Conservation (phyloP, 2,329 filamentous ascomycete genomes). For the Emmonsiellopsis sp. region DNA sequence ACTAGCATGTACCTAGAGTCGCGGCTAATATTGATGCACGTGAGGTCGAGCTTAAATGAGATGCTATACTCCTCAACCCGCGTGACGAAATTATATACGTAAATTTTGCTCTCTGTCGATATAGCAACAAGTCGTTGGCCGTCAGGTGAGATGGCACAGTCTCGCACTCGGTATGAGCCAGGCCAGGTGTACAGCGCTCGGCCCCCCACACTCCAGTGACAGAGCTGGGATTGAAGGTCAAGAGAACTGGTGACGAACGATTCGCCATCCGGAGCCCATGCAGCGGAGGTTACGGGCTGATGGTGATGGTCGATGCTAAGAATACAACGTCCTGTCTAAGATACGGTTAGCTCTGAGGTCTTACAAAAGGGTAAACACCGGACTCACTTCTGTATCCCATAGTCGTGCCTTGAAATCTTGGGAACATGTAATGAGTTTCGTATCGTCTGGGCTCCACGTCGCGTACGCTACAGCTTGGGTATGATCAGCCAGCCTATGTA, state of each 20-base stretch:
- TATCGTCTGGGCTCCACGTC: constrained; percentile 87
- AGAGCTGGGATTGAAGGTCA: constrained; percentile 56
- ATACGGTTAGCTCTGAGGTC: constrained; percentile 7
- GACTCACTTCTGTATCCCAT: constrained; percentile 60
- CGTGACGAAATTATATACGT: constrained; percentile 73
- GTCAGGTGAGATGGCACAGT: constrained; percentile 72
- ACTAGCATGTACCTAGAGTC: constrained; percentile 77
- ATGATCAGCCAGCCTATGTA: constrained; percentile 57
- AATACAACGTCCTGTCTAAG: constrained; percentile 54
- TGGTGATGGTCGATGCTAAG: constrained; percentile 59
- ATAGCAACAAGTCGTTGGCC: constrained; percentile 72
- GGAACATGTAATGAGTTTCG: constrained; percentile 74
- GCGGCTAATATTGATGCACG: constrained; percentile 68
- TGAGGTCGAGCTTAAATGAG: constrained; percentile 58
- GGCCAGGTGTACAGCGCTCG: constrained; percentile 57
- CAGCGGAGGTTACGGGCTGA: constrained; percentile 80
- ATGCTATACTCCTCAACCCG: constrained; percentile 67
- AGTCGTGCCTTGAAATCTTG: constrained; percentile 63
- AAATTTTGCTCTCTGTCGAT: constrained; percentile 58
- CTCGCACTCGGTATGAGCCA: constrained; percentile 66
- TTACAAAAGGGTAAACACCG: neutral
- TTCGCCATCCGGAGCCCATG: constrained; percentile 73
- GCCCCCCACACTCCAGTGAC: constrained; percentile 60
- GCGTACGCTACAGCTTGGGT: constrained; percentile 65
- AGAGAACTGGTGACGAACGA: constrained; percentile 73